Conservation (phyloP, 1,139 yeast species). For the Kluyveromyces sp. region DNA sequence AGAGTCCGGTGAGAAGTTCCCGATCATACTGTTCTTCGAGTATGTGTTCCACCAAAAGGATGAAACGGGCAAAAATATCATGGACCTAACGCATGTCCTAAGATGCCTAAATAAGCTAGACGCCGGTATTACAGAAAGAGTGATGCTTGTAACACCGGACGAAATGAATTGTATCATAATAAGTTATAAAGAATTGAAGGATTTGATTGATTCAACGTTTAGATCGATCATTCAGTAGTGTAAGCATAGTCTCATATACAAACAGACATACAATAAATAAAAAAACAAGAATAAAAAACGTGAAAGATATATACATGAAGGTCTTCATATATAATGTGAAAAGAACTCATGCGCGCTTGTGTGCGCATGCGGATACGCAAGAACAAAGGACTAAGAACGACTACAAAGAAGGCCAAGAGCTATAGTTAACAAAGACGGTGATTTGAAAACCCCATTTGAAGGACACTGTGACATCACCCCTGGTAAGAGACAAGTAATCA, state of each 20-base stretch:
- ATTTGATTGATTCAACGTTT: slow-evolving; percentile 64
- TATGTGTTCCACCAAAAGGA: slow-evolving; percentile 80
- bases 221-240: slow-evolving; percentile 40
- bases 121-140: slow-evolving; percentile 81
- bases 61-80: slow-evolving; percentile 65
- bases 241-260: not conserved
- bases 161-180: slow-evolving; percentile 75
- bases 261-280: not conserved
- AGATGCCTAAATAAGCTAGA: slow-evolving; percentile 79
- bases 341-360: too few relatives aligned
- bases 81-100: slow-evolving; percentile 79
- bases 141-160: slow-evolving; percentile 73
- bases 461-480: too few relatives aligned
- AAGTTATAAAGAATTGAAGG: slow-evolving; percentile 71
- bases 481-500: too few relatives aligned
- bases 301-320: not conserved
- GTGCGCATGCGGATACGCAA: too few relatives aligned
- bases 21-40: slow-evolving; percentile 72
- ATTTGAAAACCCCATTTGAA: too few relatives aligned
- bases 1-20: slow-evolving; percentile 69
- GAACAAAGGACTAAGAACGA: too few relatives aligned
- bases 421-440: too few relatives aligned
- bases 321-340: too few relatives aligned
- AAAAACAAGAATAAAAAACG: not conserved
- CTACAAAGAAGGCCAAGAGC: too few relatives aligned